A percentile compares a stretch with the other conserved stretches of the same genome.
Evolutionary conservation across 2,329 filamentous ascomycete species (phyloP).

Genomic region (Cadophora sp.): DNA sequence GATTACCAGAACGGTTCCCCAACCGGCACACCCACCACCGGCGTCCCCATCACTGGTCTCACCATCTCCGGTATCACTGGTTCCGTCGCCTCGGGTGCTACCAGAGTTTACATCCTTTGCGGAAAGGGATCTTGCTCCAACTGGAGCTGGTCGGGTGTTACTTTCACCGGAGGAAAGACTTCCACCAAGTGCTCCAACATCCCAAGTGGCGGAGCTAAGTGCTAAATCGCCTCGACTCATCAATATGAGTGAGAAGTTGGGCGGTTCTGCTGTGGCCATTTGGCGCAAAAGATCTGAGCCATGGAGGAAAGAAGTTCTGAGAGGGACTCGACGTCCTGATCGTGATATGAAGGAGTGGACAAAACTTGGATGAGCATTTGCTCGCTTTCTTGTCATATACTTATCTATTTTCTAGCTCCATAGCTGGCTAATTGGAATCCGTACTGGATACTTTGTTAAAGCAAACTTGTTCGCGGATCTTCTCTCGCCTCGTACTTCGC

Average conservation of each 20-base stretch:
- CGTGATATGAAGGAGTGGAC: background rate
- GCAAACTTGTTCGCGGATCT: background rate
- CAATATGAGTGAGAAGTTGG: background rate
- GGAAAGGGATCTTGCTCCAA: constrained; percentile 55
- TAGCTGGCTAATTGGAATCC: constrained; percentile 11
- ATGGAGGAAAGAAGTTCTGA: background rate
- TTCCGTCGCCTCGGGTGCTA: constrained; percentile 46
- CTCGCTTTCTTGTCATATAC: constrained; percentile 22
- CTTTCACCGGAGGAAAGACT: constrained; percentile 58
- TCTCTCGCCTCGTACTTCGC: no score
- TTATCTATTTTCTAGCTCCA: constrained; percentile 18
- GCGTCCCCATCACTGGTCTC: constrained; percentile 61
- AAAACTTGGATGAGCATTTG: constrained; percentile 18
- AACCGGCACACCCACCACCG: constrained; percentile 40
- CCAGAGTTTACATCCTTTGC: constrained; percentile 59
- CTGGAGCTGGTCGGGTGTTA: constrained; percentile 59
- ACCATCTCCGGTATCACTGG: constrained; percentile 53
- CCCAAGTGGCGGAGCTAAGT: constrained; percentile 35
- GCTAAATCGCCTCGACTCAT: constrained; percentile 25
- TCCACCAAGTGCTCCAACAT: constrained; percentile 50
- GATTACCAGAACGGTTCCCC: constrained; percentile 50
- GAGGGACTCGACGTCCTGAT: background rate
- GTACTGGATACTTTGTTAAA: constrained; percentile 8
- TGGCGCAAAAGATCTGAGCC: background rate
- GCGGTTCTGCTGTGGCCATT: background rate